Evolutionary conservation across 192 early-diverging fungal genomes (phyloP), one percentile per base, ranked within the genome.

Genomic region (Coemansia sp.): DNA sequence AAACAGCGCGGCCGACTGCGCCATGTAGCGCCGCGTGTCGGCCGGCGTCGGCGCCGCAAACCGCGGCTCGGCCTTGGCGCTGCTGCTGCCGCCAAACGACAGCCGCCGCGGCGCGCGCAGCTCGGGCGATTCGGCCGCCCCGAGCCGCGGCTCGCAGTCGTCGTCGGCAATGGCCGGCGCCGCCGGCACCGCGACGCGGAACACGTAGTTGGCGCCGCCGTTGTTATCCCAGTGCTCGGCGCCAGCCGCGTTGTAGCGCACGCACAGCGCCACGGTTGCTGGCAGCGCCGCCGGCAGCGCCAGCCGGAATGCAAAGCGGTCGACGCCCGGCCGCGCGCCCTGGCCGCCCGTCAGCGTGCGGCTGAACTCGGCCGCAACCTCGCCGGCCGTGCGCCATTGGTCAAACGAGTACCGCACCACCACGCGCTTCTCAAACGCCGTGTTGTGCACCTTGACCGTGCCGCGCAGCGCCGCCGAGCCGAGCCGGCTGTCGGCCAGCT

Each of bases 181-280:
- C 0, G 74, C 74, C 1, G 66, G 66, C 51, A 21, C 52, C 9
- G 64, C 32, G 19, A 78, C 19, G 40, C 56, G 67, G 53, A 90
- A 78, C 51, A 83, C 75, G 78, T 92, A 93, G 80, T 98, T 98
- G 47, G 72, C 65, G 36, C 90, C 89, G 52, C 62, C 58, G 82
- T 98, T 98, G 77, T 93, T 98, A 81, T 98, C 95, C 95, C 95
- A 98, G 70, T 83, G 82, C 65, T 90, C 87, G 21, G 50, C 53
- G 5, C 83, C 85, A 17, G 75, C 78, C 15, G 93, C 91, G 19
- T 63, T 73, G 64, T 91, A 94, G 6, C 79, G 71, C 25, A 84
- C 76, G 26, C 84, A 84, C 46, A 89, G 58, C 30, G 78, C 85
- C 43, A 87, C 68, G 0, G 79, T 80, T 23, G 52, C 72, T 1